Evolutionary conservation across 768 basidiomycete genomes (phyloP).

Genomic region (Mycena maculata): DNA sequence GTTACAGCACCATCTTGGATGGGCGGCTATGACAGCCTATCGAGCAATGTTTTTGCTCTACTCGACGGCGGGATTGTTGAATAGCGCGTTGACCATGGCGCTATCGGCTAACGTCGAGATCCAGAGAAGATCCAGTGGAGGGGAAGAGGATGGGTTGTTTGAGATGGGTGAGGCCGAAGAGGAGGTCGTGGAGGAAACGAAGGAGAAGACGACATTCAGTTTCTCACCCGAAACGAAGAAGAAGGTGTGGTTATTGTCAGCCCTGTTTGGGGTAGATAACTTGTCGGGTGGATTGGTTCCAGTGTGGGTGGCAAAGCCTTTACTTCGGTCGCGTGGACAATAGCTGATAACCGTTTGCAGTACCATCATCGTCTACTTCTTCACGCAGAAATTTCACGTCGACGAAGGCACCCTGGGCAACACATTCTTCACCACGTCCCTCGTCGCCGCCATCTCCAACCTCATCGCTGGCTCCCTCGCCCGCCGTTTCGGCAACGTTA

Average conservation of each 20-base stretch:
- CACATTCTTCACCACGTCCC: constrained; percentile 21
- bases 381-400: constrained; percentile 21
- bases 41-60: constrained; percentile 26
- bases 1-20: constrained; percentile 22
- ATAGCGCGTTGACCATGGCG: constrained; percentile 14
- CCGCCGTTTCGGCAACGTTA: constrained; percentile 21
- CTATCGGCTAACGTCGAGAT: constrained; percentile 24
- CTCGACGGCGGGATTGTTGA: constrained; percentile 24
- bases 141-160: constrained; percentile 26
- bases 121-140: constrained; percentile 16
- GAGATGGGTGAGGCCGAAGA: constrained; percentile 24
- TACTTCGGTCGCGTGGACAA: constrained; percentile 5
- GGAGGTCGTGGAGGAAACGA: constrained; percentile 15
- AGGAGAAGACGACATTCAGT: constrained; percentile 12
- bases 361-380: constrained; percentile 26
- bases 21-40: constrained; percentile 23
- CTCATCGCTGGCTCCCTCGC: constrained; percentile 20
- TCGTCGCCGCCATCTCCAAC: constrained; percentile 27
- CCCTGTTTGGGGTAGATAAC: constrained; percentile 24
- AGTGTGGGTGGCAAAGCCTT: constrained; percentile 21
- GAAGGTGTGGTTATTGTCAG: constrained; percentile 25
- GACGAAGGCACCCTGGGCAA: constrained; percentile 25
- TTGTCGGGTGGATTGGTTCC: constrained; percentile 25
- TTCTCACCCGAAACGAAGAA: constrained; percentile 26
- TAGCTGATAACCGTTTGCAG: not conserved